phyloP scores from a whole-genome alignment of 768 basidiomycete species.

The Albatrellus ellisii region DNA sequence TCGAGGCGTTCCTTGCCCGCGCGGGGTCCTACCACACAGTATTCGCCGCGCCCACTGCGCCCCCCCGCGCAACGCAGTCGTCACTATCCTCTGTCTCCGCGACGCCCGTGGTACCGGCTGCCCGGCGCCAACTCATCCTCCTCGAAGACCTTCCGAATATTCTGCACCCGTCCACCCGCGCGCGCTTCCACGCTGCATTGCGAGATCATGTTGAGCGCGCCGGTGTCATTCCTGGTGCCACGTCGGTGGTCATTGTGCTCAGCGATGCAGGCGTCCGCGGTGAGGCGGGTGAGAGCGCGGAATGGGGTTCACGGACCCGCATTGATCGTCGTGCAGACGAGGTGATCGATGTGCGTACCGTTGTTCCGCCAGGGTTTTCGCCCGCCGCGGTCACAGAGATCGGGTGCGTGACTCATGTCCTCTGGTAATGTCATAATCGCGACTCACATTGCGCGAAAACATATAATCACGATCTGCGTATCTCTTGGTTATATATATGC shows the following conservation, averaged over 20 bases:
- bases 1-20: slow-evolving; percentile 61
- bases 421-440: too few species aligned
- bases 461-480: neutral
- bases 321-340: slow-evolving; percentile 22
- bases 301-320: slow-evolving; percentile 28
- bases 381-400: slow-evolving; percentile 73
- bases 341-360: slow-evolving; percentile 52
- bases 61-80: slow-evolving; percentile 3
- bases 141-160: slow-evolving; percentile 91
- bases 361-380: slow-evolving; percentile 54
- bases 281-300: slow-evolving; percentile 39
- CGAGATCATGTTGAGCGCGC: slow-evolving; percentile 31
- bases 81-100: slow-evolving; percentile 2
- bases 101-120: neutral
- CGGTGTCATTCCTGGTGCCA: slow-evolving; percentile 18
- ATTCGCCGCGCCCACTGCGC: slow-evolving; percentile 20
- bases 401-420: slow-evolving; percentile 33
- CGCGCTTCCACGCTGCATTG: slow-evolving; percentile 61
- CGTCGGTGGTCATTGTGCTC: slow-evolving; percentile 58
- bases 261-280: slow-evolving; percentile 76
- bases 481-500: slow-evolving; percentile 1
- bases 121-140: slow-evolving; percentile 39
- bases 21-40: slow-evolving; percentile 48
- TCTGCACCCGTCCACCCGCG: slow-evolving; percentile 53
- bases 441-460: too few species aligned